These are phyloP conservation scores for Aureobasidium sp. DNA, from an alignment of 2,329 filamentous ascomycete genomes.

Conservation along the genomic window DNA sequence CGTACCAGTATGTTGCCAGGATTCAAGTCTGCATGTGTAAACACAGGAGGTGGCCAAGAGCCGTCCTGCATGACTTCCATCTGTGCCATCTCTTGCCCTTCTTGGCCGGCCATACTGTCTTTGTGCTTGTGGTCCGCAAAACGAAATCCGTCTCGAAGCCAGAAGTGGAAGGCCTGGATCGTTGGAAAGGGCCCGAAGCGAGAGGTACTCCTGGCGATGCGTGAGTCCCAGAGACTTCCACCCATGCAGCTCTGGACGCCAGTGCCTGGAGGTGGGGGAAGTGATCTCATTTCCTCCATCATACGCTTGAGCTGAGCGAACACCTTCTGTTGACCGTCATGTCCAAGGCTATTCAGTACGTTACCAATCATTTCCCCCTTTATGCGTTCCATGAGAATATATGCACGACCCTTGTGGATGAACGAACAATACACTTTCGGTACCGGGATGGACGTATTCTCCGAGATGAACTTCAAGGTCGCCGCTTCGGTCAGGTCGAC, in stretches of 20 bases:
- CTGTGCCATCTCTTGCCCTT: neutral
- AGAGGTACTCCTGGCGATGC: neutral
- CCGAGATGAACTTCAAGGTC: conserved; percentile 33
- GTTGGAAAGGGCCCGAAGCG: neutral
- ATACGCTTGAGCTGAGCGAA: neutral
- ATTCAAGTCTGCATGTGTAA: conserved; percentile 45
- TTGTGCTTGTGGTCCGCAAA: neutral
- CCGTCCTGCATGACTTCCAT: neutral
- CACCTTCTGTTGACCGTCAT: neutral
- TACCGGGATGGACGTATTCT: conserved; percentile 37
- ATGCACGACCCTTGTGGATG: conserved; percentile 28
- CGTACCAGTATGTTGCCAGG: conserved; percentile 36
- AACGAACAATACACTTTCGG: conserved; percentile 40
- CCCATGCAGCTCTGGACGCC: neutral
- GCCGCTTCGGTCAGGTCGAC: conserved; percentile 27
- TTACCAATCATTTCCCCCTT: neutral
- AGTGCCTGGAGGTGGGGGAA: neutral
- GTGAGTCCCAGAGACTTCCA: neutral
- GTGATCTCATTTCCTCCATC: neutral
- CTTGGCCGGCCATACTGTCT: neutral
- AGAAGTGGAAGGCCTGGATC: neutral
- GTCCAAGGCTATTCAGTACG: neutral
- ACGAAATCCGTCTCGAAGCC: neutral
- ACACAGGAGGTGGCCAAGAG: conserved; percentile 21
- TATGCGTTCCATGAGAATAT: conserved; percentile 37